Base-by-base conservation (phyloP, 495 filamentous ascomycete genomes). In the Trichodelitschia bisporula region DNA sequence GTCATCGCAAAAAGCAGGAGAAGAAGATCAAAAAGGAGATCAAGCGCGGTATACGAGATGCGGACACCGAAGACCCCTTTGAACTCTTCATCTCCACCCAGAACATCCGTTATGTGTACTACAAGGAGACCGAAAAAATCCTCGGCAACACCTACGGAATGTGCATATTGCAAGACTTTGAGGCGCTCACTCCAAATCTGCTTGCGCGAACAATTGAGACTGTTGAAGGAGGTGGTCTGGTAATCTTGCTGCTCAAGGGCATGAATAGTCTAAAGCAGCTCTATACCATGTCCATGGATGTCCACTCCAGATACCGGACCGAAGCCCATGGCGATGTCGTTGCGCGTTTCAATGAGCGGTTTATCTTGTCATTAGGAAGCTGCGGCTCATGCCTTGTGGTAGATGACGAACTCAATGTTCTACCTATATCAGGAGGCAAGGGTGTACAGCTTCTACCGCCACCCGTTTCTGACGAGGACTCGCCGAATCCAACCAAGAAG, bases 71-170 rank as follows among this genome's bases (percentile, higher is more conserved):
- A 43, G 89, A 95, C 43, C 77, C 89, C 1, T 99, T 99, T 55
- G 89, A 99, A 57, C 62, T 95, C 37, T 99, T 99, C 56, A 73
- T 99, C 47, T 82, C 78, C 13, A 67, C 92, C 33, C 76, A 92
- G 51, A 80, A 92, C 47, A 91, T 99, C 42, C 77, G 89, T 40
- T 99, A 95, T 66, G 77, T 84, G 23, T 99, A 91, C 62, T 99
- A 99, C 59, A 99, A 99, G 54, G 89, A 99, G 54, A 95, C 89
- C n/a, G 89, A 99, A 36, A 92, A 91, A 58, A 95, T 99, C 46
- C 53, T 99, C 23, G 89, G 89, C 40, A 92, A 95, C 51, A 99
- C 89, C 18, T 99, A 84, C 47, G 86, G 89, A 39, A 95, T 95
- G 77, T 91, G 82, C 47, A 86, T 95, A 38, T 56, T 99, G 33